Percentiles rank a stretch among this genome's conserved stretches.
phyloP scores from a whole-genome alignment of 257 asterid species.

The Fraxinus pennsylvanica region DNA sequence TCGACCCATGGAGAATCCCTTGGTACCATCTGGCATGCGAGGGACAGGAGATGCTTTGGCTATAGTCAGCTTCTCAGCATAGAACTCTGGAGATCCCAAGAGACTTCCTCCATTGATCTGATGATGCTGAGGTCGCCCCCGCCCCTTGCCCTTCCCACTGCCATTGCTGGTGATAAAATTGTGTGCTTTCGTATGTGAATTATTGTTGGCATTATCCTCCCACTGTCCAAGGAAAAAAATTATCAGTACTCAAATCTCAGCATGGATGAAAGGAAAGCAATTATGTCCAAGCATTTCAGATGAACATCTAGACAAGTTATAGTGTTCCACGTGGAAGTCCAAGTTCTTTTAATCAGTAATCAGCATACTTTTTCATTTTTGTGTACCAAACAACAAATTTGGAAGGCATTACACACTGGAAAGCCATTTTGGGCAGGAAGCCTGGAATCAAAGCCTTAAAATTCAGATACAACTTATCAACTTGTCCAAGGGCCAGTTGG shows the following conservation, averaged over 20 bases:
- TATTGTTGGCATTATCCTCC: slow-evolving; percentile 47
- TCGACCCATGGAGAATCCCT: slow-evolving; percentile 91
- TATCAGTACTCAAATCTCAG: neutral
- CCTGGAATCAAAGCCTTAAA: too few relatives aligned
- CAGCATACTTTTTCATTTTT: neutral
- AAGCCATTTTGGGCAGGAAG: too few relatives aligned
- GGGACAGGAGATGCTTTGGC: slow-evolving; percentile 63
- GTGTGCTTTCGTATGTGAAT: slow-evolving; percentile 46
- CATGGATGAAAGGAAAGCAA: neutral
- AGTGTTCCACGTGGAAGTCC: neutral
- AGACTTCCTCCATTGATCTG: slow-evolving; percentile 37
- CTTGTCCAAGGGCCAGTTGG: neutral
- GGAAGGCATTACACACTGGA: too few relatives aligned
- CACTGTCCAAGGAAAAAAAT: slow-evolving; percentile 30
- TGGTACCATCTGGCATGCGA: slow-evolving; percentile 95
- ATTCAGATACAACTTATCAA: neutral
- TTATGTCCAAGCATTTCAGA: slow-evolving; percentile 3
- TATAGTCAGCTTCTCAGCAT: slow-evolving; percentile 40
- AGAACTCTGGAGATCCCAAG: slow-evolving; percentile 34
- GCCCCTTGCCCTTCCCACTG: slow-evolving; percentile 51
- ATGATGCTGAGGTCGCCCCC: slow-evolving; percentile 50
- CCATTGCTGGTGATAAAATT: slow-evolving; percentile 39
- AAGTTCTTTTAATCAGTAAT: neutral
- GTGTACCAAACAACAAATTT: neutral
- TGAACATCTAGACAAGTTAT: neutral